Evolutionary conservation across 75 land plant genomes (phyloP), one percentile per base, ranked within the genome.

Genomic region (Cupressus sempervirens): DNA sequence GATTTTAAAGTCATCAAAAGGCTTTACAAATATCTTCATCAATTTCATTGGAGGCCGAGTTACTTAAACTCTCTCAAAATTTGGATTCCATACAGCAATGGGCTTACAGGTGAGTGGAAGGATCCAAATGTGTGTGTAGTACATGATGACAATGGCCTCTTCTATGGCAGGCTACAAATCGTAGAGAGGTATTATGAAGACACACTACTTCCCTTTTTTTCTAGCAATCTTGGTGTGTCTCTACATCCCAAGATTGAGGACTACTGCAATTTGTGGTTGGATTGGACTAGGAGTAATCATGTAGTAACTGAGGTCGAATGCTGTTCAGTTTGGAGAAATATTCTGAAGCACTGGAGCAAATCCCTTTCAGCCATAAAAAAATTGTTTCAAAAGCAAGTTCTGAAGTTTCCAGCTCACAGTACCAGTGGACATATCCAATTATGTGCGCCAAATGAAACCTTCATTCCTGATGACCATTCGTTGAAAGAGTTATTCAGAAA

Each of bases 401-500:
- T 38, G 1, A 88, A 83, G 48, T 46, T 92, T 23, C 93, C 91
- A 9, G 86, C 75, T 1, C 4, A 29, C 4, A 82, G 83, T 36
- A 82, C 80, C 14, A 62, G 52, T 40, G 84, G 65, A 67, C 85
- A 67, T 35, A 74, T 92, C 41, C 2, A 46, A 34, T 40, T 92
- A 34, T 8, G 70, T 18, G 38, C 87, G 73, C 89, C 86, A 76
- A 29, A 77, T 29, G 91, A 91, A 82, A 89, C 87, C n/a, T 89
- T 92, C 62, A 86, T 92, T 56, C 86, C 88, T 5, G 92, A 92
- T 84, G 93, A 92, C 77, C 86, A 91, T n/a, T 70, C 36, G 13
- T 68, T 92, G 79, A 92, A 92, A 84, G 89, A 89, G 38, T n/a
- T 89, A 30, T 89, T 91, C 80, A 77, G 32, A 3, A 36, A 38